Percentiles rank a stretch among this genome's conserved stretches.
phyloP scores from a whole-genome alignment of 805 yeast genomes.

The Ogataea pini region DNA sequence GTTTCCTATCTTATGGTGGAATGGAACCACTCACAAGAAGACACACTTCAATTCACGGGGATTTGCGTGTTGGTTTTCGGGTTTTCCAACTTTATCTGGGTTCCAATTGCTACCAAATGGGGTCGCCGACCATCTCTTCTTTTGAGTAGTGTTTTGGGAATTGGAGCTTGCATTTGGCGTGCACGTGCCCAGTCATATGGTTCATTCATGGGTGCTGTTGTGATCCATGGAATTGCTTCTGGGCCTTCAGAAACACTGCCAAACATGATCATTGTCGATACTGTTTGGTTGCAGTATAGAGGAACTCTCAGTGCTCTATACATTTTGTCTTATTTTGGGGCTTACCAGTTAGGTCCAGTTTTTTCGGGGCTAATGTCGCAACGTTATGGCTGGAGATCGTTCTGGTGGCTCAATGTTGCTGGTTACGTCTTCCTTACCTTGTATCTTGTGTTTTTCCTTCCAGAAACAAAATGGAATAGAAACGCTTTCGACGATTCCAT shows the following conservation, averaged over 20 bases:
- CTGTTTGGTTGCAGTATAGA: slow-evolving; percentile 18
- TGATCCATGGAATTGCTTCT: slow-evolving; percentile 21
- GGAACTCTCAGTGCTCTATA: slow-evolving; percentile 19
- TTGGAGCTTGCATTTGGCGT: slow-evolving; percentile 21
- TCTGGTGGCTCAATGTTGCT: slow-evolving; percentile 22
- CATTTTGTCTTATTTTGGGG: slow-evolving; percentile 19
- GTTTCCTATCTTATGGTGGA: slow-evolving; percentile 17
- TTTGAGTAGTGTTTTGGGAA: slow-evolving; percentile 17
- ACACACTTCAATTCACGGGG: slow-evolving; percentile 19
- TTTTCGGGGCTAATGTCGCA: slow-evolving; percentile 21
- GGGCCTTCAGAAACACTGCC: slow-evolving; percentile 23
- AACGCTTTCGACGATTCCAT: slow-evolving; percentile 12
- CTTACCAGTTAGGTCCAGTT: slow-evolving; percentile 20
- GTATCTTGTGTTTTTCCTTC: slow-evolving; percentile 11
- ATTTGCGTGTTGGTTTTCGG: slow-evolving; percentile 21
- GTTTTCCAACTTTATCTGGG: slow-evolving; percentile 22
- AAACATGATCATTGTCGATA: slow-evolving; percentile 21
- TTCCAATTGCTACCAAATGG: slow-evolving; percentile 19
- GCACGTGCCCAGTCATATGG: slow-evolving; percentile 20
- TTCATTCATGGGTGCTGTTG: slow-evolving; percentile 20
- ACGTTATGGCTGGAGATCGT: slow-evolving; percentile 21
- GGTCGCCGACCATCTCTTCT: slow-evolving; percentile 19
- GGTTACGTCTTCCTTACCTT: slow-evolving; percentile 18
- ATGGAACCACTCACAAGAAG: slow-evolving; percentile 17
- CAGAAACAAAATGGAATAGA: slow-evolving; percentile 23